Percentiles rank a stretch among this genome's conserved stretches.
phyloP scores from a whole-genome alignment of 106 monocot genomes.

The Apostasia ramifera region DNA sequence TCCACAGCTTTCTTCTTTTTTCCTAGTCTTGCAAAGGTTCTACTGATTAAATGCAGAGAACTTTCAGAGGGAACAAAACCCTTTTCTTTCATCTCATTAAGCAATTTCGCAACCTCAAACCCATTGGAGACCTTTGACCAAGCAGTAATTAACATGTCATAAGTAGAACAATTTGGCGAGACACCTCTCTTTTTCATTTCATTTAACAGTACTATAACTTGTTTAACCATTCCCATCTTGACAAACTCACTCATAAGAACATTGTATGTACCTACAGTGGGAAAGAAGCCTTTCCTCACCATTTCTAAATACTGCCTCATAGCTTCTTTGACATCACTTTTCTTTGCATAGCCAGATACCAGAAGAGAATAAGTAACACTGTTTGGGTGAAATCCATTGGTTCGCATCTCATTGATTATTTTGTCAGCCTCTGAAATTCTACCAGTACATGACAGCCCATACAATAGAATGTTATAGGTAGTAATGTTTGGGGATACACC shows the following conservation, averaged over 20 bases:
- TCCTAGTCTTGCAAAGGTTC: constrained; percentile 59
- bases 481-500: constrained; percentile 50
- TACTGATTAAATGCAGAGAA: constrained; percentile 38
- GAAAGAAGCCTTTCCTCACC: constrained; percentile 75
- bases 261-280: constrained; percentile 78
- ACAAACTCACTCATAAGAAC: constrained; percentile 74
- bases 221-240: constrained; percentile 76
- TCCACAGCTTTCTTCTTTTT: constrained; percentile 23
- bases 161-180: constrained; percentile 64
- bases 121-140: constrained; percentile 73
- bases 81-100: constrained; percentile 68
- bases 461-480: constrained; percentile 71
- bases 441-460: constrained; percentile 40
- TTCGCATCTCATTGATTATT: constrained; percentile 58
- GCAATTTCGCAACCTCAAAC: constrained; percentile 49
- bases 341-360: constrained; percentile 63
- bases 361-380: constrained; percentile 65
- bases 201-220: constrained; percentile 69
- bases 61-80: constrained; percentile 54
- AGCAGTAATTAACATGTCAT: constrained; percentile 78
- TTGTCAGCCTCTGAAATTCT: constrained; percentile 53
- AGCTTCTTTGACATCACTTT: constrained; percentile 65
- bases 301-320: constrained; percentile 79
- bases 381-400: constrained; percentile 40
- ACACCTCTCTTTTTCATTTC: constrained; percentile 79